Evolutionary conservation across 305 asterid species (phyloP).

Genomic region (Petunia hybrid): DNA sequence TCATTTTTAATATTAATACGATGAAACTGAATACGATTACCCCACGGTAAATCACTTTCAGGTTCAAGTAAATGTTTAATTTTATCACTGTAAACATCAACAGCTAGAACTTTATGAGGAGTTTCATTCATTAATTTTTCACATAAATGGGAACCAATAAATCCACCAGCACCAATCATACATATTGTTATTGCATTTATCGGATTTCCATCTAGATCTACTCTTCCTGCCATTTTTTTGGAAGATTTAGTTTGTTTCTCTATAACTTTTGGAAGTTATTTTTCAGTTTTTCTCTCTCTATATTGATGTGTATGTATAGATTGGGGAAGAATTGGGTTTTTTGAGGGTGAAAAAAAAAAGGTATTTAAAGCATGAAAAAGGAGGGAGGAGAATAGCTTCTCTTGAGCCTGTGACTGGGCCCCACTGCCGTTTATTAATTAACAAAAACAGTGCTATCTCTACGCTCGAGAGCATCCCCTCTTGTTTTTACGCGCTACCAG

Average conservation of each 20-base stretch:
- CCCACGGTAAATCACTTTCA: slow-evolving; percentile 48
- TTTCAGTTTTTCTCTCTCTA: background rate
- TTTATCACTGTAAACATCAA: slow-evolving; percentile 88
- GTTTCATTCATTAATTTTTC: slow-evolving; percentile 86
- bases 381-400: background rate
- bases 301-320: background rate
- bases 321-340: background rate
- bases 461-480: background rate
- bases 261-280: background rate
- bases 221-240: slow-evolving; percentile 69
- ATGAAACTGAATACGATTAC: slow-evolving; percentile 90
- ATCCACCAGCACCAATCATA: slow-evolving; percentile 98
- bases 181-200: slow-evolving; percentile 82
- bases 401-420: background rate
- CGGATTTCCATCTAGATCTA: slow-evolving; percentile 92
- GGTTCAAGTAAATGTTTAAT: slow-evolving; percentile 90
- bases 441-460: background rate
- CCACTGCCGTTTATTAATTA: background rate
- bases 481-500: background rate
- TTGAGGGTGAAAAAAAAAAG: background rate
- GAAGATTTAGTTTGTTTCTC: background rate
- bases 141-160: slow-evolving; percentile 94
- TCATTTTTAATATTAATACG: slow-evolving; percentile 88
- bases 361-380: background rate
- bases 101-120: slow-evolving; percentile 79